These are phyloP conservation scores for Mimosa pudica DNA, from an alignment of 306 rosid species.

Conservation along the genomic window DNA sequence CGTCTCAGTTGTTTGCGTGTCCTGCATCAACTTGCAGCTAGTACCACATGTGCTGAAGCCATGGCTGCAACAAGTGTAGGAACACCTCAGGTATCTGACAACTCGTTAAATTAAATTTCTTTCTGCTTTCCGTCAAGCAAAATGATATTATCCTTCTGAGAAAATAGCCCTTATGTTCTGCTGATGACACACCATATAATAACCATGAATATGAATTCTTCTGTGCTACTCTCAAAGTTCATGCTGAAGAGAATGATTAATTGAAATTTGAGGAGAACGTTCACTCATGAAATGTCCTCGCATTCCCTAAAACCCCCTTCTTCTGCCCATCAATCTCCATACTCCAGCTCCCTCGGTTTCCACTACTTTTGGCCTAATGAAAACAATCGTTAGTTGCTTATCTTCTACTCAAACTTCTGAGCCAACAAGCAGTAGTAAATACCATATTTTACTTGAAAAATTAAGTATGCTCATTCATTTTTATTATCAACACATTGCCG, in stretches of 20 bases:
- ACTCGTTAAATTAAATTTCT: slow-evolving; percentile 13
- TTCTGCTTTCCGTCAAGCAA: slow-evolving; percentile 14
- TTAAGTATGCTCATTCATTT: background rate
- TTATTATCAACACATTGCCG: background rate
- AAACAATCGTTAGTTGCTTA: background rate
- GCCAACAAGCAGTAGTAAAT: background rate
- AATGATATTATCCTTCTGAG: background rate
- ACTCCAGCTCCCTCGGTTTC: slow-evolving; percentile 9
- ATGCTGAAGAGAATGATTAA: background rate
- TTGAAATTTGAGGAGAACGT: background rate
- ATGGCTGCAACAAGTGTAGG: slow-evolving; percentile 99
- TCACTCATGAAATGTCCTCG: background rate
- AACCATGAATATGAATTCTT: slow-evolving; percentile 17
- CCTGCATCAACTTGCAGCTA: slow-evolving; percentile 97
- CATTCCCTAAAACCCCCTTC: background rate
- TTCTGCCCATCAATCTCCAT: slow-evolving; percentile 12
- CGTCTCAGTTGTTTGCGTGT: slow-evolving; percentile 98
- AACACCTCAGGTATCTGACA: slow-evolving; percentile 81
- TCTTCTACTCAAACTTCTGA: slow-evolving; percentile 19
- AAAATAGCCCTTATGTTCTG: background rate
- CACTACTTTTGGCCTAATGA: slow-evolving; percentile 18
- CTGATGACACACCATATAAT: slow-evolving; percentile 11
- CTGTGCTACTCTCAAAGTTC: background rate
- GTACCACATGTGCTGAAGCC: slow-evolving; percentile 98
- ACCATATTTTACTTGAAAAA: background rate